A percentile compares a stretch with the other conserved stretches of the same genome.
phyloP scores from a whole-genome alignment of 371 early-diverging fungal genomes.

The Mortierella sp. region DNA sequence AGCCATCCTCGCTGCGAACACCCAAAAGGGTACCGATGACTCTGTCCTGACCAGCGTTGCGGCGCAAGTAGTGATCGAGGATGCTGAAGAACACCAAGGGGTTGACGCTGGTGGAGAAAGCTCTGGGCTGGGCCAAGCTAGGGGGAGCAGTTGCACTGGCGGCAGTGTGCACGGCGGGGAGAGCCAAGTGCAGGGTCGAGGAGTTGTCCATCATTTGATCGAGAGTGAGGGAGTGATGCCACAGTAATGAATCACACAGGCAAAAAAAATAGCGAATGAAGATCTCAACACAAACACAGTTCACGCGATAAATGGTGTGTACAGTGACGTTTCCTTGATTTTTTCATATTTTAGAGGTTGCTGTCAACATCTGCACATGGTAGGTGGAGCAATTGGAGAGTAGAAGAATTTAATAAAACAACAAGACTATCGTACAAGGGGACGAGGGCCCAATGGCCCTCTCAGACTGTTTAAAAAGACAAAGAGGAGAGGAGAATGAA shows the following conservation, averaged over 20 bases:
- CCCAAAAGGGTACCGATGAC: conserved; percentile 94
- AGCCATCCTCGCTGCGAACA: conserved; percentile 86
- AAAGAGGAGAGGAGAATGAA: background rate
- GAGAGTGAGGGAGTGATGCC: conserved; percentile 12
- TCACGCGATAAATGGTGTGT: background rate
- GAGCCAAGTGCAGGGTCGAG: conserved; percentile 57
- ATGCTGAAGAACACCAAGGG: conserved; percentile 94
- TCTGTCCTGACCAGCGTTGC: conserved; percentile 83
- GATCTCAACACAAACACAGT: conserved; percentile 1
- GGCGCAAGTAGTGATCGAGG: conserved; percentile 92
- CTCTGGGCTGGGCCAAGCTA: conserved; percentile 63
- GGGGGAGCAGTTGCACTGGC: conserved; percentile 50
- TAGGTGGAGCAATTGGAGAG: background rate
- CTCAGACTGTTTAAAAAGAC: conserved; percentile 9
- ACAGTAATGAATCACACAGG: background rate
- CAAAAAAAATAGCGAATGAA: background rate
- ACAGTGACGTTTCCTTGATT: background rate
- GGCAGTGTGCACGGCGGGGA: conserved; percentile 56
- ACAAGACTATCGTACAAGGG: conserved; percentile 32
- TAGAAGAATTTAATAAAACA: background rate
- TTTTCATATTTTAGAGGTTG: background rate
- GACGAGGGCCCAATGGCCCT: conserved; percentile 8
- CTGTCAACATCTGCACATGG: too few species aligned
- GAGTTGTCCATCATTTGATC: conserved; percentile 56
- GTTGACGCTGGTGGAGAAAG: conserved; percentile 75